Percentiles rank a stretch among this genome's conserved stretches.
Evolutionary conservation across 306 rosid genomes (phyloP).

Genomic region (Cicer arietinum): DNA sequence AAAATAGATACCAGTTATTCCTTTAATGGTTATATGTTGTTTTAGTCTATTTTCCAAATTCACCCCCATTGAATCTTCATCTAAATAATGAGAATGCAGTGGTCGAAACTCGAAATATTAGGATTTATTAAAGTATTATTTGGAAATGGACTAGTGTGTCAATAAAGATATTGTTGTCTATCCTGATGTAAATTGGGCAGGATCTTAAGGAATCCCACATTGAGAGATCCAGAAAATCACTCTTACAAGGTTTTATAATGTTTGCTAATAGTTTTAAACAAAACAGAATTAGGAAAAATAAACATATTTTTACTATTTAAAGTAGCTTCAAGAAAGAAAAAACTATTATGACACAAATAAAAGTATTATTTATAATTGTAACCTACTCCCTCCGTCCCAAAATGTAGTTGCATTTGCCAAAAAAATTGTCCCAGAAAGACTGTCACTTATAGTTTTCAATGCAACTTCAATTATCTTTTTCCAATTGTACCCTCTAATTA

Average conservation of each 20-base stretch:
- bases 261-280: not conserved
- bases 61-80: not conserved
- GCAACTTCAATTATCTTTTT: no score
- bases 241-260: not conserved
- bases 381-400: not conserved
- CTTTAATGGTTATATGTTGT: not conserved
- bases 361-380: not conserved
- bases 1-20: not conserved
- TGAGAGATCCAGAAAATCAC: not conserved
- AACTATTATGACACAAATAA: not conserved
- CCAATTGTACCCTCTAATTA: no score
- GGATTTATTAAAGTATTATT: not conserved
- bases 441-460: no score
- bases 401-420: no score
- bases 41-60: not conserved
- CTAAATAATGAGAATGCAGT: not conserved
- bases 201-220: not conserved
- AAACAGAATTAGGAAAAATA: not conserved
- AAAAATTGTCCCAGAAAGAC: no score
- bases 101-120: not conserved
- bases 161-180: constrained; percentile 1
- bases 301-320: not conserved
- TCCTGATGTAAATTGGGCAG: not conserved
- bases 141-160: not conserved
- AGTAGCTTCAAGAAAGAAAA: not conserved